phyloP scores from a whole-genome alignment of 805 yeast genomes.

The Ogataea henricii region DNA sequence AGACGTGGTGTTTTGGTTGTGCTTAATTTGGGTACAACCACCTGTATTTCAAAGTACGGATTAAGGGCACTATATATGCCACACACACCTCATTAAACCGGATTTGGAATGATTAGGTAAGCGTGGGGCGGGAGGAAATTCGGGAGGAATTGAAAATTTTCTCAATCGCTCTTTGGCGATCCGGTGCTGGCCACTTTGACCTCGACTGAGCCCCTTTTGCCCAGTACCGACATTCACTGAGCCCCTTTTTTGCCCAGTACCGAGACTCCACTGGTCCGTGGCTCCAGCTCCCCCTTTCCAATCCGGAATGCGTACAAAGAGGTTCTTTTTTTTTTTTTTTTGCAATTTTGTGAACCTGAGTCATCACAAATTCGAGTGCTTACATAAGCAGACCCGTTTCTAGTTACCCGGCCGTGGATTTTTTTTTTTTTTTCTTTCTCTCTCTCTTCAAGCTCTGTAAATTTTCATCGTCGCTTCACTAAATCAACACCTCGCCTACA shows the following conservation, averaged over 20 bases:
- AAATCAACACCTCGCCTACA: background rate
- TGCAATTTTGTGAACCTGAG: background rate
- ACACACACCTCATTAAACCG: conserved; percentile 1
- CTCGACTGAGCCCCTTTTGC: no score
- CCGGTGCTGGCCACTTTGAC: no score
- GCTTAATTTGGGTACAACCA: no score
- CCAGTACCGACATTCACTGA: no score
- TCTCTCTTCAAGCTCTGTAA: background rate
- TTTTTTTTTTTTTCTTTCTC: background rate
- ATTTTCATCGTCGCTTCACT: conserved; percentile 1
- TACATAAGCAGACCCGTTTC: no score
- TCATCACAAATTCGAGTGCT: no score
- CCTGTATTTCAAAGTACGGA: background rate
- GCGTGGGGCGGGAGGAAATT: conserved; percentile 1
- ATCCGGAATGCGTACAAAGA: background rate
- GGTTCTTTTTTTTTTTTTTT: no score
- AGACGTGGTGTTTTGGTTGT: no score
- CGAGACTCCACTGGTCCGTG: no score
- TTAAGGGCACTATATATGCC: background rate
- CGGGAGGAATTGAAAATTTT: no score
- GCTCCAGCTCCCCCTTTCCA: background rate
- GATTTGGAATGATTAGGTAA: background rate
- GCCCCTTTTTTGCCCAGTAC: no score
- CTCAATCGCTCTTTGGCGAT: no score
- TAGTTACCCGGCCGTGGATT: background rate